Base-by-base conservation (phyloP, 345 rosid species). In the Erysimum cheiranthoides region DNA sequence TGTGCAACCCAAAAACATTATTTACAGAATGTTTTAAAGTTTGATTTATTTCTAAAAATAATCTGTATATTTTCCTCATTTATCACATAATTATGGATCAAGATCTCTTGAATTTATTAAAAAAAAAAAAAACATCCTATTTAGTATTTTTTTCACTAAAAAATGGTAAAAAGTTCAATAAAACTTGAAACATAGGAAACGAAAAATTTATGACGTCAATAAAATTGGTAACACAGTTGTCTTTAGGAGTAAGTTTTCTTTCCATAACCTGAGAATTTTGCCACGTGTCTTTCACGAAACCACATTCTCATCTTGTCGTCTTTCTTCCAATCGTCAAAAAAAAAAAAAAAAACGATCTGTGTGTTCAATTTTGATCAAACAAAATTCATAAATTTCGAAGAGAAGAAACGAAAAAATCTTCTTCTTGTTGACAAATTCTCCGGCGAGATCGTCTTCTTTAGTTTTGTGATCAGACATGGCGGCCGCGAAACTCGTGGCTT, bases 391-490 rank as follows among this genome's bases (percentile, higher is more conserved):
- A 56, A 42, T n/a, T 13, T 46, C 12, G 59, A 42, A 2, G 8
- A 21, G 27, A n/a, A 31, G 6, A 1, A 3, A 5, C 18, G 18
- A 14, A 54, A 28, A 40, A 49, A 35, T 6, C 25, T 21, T 18
- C 6, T 5, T 17, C 8, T 28, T 43, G 59, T 58, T 35, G 64
- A 58, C 46, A 71, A 50, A 50, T 40, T 40, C 70, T 40, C 54
- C 52, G 34, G 39, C 39, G 78, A 45, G 11, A 38, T 66, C 56
- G 18, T 50, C 40, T 46, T 54, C 14, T 2, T 28, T 16, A 10
- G 35, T 12, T 52, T 13, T 38, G 18, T 43, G 13, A 5, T 69
- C 58, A 40, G 57, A 51, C 75, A 92, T 90, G 97, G 89, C 90
- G 70, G 74, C 84, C 79, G 59, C 89, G 8, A 89, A 82, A 79